Evolutionary conservation across 1,284 basidiomycete genomes (phyloP).

Genomic region (Termitomyces sp.): DNA sequence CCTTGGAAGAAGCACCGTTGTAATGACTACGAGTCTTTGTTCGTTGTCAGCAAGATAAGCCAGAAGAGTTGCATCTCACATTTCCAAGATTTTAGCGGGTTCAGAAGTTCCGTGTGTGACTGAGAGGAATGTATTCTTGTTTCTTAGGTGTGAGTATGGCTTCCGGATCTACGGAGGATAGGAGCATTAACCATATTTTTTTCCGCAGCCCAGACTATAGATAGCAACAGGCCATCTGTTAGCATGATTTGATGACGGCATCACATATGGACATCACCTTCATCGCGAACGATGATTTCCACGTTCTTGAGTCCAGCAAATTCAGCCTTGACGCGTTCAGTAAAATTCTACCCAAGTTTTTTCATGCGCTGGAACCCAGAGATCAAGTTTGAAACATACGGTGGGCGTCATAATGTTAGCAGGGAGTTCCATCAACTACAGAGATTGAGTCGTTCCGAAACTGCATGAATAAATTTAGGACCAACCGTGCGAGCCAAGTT

Average conservation of each 20-base stretch:
- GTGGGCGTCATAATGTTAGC: constrained; percentile 83
- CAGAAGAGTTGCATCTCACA: constrained; percentile 42
- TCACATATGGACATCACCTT: constrained; percentile 40
- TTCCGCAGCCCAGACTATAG: constrained; percentile 68
- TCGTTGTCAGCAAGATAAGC: not conserved
- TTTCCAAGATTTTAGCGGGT: constrained; percentile 84
- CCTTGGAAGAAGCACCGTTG: constrained; percentile 58
- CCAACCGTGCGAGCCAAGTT: constrained; percentile 78
- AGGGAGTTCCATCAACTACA: constrained; percentile 76
- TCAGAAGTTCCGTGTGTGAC: constrained; percentile 81
- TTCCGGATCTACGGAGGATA: not conserved
- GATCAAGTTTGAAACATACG: constrained; percentile 28
- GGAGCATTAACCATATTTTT: constrained; percentile 65
- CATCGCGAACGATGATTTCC: constrained; percentile 68
- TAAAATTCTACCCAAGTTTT: constrained; percentile 51
- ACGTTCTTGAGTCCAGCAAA: constrained; percentile 69
- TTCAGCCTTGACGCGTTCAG: constrained; percentile 64
- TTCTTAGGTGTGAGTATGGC: not conserved
- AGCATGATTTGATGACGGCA: constrained; percentile 2
- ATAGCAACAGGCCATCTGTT: constrained; percentile 2
- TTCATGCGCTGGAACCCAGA: not conserved
- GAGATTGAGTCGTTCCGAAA: not conserved
- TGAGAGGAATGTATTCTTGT: constrained; percentile 78
- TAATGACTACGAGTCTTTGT: constrained; percentile 53
- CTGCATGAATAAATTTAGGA: not conserved